Evolutionary conservation across 257 asterid species (phyloP), one percentile per base, ranked within the genome.

Genomic region (Solanum sparsipilum): DNA sequence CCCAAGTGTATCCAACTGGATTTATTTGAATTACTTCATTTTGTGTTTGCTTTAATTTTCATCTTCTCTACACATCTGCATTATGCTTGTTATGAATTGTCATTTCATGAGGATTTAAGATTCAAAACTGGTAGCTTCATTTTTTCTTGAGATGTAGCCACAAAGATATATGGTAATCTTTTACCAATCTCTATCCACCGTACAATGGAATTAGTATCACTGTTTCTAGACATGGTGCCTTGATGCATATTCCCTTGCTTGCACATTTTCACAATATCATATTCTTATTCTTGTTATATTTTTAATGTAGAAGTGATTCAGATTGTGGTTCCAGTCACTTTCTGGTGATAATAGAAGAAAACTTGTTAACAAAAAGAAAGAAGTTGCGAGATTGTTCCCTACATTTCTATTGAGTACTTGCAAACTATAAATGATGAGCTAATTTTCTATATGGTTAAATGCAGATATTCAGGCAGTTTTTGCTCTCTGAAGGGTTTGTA

Each of bases 401-500:
- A 27, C 85, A 79, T 79, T 79, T 27, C 9, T 79, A 44, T 79
- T 79, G 27, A 44, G 36, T 44, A 21, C 65, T 78, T 25, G 38
- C 39, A 44, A 25, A 27, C 63, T 25, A 41, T 44, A 79, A 34
- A 13, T 25, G 39, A 79, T 27, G 85, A 25, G 67, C 85, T 79
- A 44, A 79, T 8, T 27, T 79, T 44, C 65, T 79, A 60, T 79
- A 60, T 4, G 3, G 36, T 4, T 79, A 41, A 79, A 25, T 79
- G 25, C 94, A 97, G 98, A 90, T 91, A 88, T 97, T 95, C 85
- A 89, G 96, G 91, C 92, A 91, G 48, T 94, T 95, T 86, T 87
- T 97, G 89, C 83, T 88, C 25, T 68, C 93, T 7, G 92, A 93
- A 93, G 97, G 94, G 34, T 97, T 95, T 91, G 83, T 90, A 88